Base-by-base conservation (phyloP, 371 early-diverging fungal species). In the Funneliformis caledonium region DNA sequence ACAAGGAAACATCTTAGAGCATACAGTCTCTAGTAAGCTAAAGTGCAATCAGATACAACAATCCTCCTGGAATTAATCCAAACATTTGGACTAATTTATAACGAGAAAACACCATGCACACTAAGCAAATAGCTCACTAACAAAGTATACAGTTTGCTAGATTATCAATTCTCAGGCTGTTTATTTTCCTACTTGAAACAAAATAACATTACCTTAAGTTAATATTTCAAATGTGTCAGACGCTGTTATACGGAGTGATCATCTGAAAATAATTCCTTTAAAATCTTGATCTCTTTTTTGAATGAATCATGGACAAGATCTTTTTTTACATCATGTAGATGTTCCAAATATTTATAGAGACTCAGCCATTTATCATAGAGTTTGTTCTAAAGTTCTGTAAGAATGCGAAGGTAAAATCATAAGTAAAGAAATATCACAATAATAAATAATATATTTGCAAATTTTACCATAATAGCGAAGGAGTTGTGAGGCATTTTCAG, bases 191-290 rank as follows among this genome's bases (percentile, higher is more conserved):
- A 48, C 10, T 7, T 3, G 8, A 48, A 42, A 73, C 2, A 6
- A 47, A 52, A 73, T 56, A 73, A 47, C 56, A 50, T 73, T 45
- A 73, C 74, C 74, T 73, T 73, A n/a, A 73, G 11, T 73, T 73
- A 56, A 11, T 11, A 5, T 33, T 73, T 26, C 74, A 73, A 52
- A 33, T 73, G 33, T 50, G 22, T 56, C 1, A 73, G 74, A 50
- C 56, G 0, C 9, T 52, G 31, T 37, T 73, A 10, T n/a, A 7
- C 56, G 14, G 50, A 12, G 1, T 7, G 8, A 50, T 50, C 50
- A 3, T 45, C 43, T 37, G 19, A 73, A 73, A 73, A n/a, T 45
- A 52, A 9, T 73, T 56, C 10, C n/a, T 45, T 42, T 56, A 73
- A 73, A 48, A 26, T 47, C 3, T 22, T 31, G 31, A 73, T 73